Evolutionary conservation across 2,329 filamentous ascomycete genomes (phyloP).

Genomic region (Paracorniculantispora psalliotae): DNA sequence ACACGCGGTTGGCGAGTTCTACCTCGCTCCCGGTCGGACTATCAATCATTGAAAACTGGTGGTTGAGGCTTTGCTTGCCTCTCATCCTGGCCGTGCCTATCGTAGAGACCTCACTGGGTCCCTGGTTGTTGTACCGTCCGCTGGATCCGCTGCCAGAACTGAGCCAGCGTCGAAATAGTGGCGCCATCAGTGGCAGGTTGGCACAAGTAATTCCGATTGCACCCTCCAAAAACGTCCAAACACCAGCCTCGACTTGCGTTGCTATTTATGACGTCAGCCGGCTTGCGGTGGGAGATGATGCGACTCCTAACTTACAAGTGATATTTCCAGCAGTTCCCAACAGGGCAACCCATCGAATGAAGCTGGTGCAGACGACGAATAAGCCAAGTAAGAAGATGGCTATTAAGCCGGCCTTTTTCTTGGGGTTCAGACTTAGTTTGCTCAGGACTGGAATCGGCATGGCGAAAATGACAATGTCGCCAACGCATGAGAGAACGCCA

Average conservation of each 20-base stretch:
- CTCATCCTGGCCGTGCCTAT: not conserved
- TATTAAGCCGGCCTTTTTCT: not conserved
- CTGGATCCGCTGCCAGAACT: not conserved
- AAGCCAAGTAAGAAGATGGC: not conserved
- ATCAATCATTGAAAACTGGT: not conserved
- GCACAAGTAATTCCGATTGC: not conserved
- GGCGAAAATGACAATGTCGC: not conserved
- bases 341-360: not conserved
- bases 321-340: not conserved
- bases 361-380: not conserved
- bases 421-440: not conserved
- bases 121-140: not conserved
- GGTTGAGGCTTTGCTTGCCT: not conserved
- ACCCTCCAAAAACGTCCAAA: not conserved
- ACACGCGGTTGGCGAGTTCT: not conserved
- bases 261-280: not conserved
- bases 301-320: not conserved
- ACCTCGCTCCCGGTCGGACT: not conserved
- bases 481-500: not conserved
- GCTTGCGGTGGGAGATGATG: too few species aligned
- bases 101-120: not conserved
- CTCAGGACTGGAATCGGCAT: not conserved
- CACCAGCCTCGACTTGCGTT: not conserved
- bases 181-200: not conserved
- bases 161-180: not conserved